Conservation (phyloP, 345 rosid genomes). For the Camelina neglecta region DNA sequence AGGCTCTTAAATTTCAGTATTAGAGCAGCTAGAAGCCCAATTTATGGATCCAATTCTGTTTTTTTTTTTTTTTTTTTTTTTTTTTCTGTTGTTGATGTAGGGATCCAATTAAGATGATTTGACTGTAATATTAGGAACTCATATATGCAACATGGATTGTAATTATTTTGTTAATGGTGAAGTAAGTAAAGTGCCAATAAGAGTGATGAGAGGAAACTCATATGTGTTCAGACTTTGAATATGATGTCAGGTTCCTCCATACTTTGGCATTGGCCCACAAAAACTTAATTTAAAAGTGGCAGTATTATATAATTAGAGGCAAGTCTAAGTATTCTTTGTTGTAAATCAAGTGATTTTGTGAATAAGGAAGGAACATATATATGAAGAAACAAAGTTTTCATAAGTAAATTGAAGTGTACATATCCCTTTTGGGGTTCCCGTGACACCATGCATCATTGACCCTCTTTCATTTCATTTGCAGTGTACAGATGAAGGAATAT, state of each 20-base stretch:
- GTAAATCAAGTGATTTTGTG: slow-evolving; percentile 21
- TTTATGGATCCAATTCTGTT: neutral
- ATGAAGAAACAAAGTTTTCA: slow-evolving; percentile 19
- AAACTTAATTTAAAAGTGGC: neutral
- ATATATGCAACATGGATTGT: neutral
- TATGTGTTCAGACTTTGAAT: neutral
- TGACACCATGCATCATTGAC: slow-evolving; percentile 19
- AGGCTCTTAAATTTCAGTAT: neutral
- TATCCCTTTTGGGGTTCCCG: slow-evolving; percentile 30
- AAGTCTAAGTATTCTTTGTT: slow-evolving; percentile 12
- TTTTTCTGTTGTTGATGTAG: neutral
- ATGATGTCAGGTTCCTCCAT: neutral
- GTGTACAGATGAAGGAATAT: neutral
- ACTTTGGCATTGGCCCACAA: too few species aligned
- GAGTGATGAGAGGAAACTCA: neutral
- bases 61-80: too few species aligned
- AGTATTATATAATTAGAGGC: too few species aligned
- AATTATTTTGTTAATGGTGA: neutral
- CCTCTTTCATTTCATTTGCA: slow-evolving; percentile 3
- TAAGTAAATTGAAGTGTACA: neutral
- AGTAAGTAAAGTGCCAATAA: neutral
- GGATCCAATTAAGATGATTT: neutral
- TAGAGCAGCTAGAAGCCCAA: neutral
- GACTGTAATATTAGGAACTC: neutral
- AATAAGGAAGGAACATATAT: neutral